Percentiles rank a stretch among this genome's conserved stretches.
phyloP scores from a whole-genome alignment of 306 rosid genomes.

The Castanea mollissima region DNA sequence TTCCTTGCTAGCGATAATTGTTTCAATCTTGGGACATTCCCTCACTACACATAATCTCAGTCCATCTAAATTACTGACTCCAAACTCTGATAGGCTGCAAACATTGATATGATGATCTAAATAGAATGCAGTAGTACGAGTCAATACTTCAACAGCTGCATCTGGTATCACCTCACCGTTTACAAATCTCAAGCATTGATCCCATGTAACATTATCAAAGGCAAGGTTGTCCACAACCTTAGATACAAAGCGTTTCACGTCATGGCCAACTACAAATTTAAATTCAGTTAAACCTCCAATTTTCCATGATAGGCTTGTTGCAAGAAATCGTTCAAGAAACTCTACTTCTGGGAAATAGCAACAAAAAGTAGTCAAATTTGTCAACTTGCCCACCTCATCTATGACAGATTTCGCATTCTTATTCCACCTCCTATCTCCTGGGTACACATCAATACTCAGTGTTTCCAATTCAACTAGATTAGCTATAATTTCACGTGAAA shows the following conservation, averaged over 20 bases:
- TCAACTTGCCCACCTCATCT: not conserved
- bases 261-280: slow-evolving; percentile 3
- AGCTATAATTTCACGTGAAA: not conserved
- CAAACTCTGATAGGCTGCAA: not conserved
- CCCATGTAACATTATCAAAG: not conserved
- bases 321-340: not conserved
- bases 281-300: not conserved
- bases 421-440: slow-evolving; percentile 1
- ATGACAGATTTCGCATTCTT: not conserved
- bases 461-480: not conserved
- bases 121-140: not conserved
- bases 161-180: not conserved
- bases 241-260: not conserved
- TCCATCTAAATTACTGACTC: not conserved
- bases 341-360: not conserved
- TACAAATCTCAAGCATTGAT: not conserved
- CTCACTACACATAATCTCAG: not conserved
- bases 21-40: not conserved
- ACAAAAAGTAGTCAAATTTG: not conserved
- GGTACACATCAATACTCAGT: not conserved
- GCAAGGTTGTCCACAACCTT: not conserved
- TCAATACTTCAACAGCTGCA: slow-evolving; percentile 1
- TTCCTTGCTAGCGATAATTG: not conserved
- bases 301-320: not conserved
- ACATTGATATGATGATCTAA: not conserved